These are phyloP conservation scores for Curvularia sp. DNA, from an alignment of 2,329 filamentous ascomycete genomes.

Conservation along the genomic window DNA sequence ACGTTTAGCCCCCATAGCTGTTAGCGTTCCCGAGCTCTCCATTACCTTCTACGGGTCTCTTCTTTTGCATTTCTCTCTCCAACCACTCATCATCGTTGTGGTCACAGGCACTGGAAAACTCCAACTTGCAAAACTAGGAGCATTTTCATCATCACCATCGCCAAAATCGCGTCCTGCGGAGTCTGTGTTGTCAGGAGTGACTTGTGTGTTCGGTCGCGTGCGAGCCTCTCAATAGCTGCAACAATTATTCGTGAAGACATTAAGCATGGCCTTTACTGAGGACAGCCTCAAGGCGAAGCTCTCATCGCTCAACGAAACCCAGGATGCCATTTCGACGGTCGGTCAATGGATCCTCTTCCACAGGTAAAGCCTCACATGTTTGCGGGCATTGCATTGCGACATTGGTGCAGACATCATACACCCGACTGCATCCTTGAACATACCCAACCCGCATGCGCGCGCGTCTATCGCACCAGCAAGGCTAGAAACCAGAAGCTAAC, in stretches of 20 bases:
- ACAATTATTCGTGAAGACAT: slow-evolving; percentile 31
- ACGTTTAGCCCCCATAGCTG: slow-evolving; percentile 29
- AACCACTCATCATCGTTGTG: slow-evolving; percentile 30
- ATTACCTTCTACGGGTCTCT: slow-evolving; percentile 20
- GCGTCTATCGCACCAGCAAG: slow-evolving; percentile 4
- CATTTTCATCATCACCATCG: not conserved
- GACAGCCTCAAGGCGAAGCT: slow-evolving; percentile 95
- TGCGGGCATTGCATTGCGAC: not conserved
- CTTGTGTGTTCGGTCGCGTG: slow-evolving; percentile 31
- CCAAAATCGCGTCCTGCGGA: slow-evolving; percentile 13
- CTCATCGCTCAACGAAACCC: slow-evolving; percentile 92
- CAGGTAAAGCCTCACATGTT: slow-evolving; percentile 64
- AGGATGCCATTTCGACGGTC: slow-evolving; percentile 94
- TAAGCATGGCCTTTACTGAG: slow-evolving; percentile 87
- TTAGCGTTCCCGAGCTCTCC: slow-evolving; percentile 32
- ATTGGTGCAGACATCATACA: slow-evolving; percentile 11
- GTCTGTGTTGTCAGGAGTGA: slow-evolving; percentile 4
- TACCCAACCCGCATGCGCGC: not conserved
- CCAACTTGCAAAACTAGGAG: slow-evolving; percentile 13
- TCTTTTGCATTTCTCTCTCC: slow-evolving; percentile 19
- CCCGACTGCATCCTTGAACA: slow-evolving; percentile 4
- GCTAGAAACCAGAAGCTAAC: slow-evolving; percentile 26
- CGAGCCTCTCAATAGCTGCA: slow-evolving; percentile 25
- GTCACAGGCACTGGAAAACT: slow-evolving; percentile 20
- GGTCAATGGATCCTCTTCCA: slow-evolving; percentile 99